Percentiles rank a stretch among this genome's conserved stretches.
These are phyloP conservation scores for Aspergillus sp. DNA, from an alignment of 2,329 filamentous ascomycete species.

Conservation along the genomic window DNA sequence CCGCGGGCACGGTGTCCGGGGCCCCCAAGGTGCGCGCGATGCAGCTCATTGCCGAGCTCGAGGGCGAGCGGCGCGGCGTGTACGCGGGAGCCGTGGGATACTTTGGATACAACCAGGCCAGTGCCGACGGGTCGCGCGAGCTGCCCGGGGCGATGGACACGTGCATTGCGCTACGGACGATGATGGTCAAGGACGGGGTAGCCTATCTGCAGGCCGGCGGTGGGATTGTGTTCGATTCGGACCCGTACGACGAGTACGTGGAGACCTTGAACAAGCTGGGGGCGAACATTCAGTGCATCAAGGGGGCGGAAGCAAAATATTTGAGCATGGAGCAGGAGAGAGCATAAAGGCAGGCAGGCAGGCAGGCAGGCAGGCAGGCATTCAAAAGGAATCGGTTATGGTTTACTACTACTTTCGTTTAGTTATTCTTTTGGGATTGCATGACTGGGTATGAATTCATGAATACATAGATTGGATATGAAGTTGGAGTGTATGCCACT, in stretches of 20 bases:
- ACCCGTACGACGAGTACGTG: slow-evolving; percentile 82
- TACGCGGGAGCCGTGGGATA: slow-evolving; percentile 96
- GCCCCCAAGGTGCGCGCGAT: slow-evolving; percentile 95
- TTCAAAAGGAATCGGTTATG: neutral
- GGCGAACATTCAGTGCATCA: slow-evolving; percentile 82
- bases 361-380: no score
- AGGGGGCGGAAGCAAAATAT: slow-evolving; percentile 67
- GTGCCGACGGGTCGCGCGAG: slow-evolving; percentile 51
- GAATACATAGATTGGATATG: no score
- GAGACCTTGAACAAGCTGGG: slow-evolving; percentile 96
- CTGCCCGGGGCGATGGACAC: slow-evolving; percentile 87
- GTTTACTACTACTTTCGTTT: neutral
- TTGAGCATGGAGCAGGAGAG: slow-evolving; percentile 33
- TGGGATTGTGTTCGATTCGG: slow-evolving; percentile 90
- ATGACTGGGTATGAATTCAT: no score
- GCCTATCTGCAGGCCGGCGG: slow-evolving; percentile 83
- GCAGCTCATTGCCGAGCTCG: slow-evolving; percentile 92
- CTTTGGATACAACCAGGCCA: slow-evolving; percentile 76
- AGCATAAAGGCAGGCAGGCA: neutral
- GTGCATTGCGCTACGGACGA: slow-evolving; percentile 74
- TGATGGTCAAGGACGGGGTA: slow-evolving; percentile 84
- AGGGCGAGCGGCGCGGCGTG: slow-evolving; percentile 85
- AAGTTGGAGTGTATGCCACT: no score
- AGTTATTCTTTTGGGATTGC: no score
- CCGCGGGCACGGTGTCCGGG: slow-evolving; percentile 88